Base-by-base conservation (phyloP, 768 basidiomycete genomes). In the Suillus spraguei region DNA sequence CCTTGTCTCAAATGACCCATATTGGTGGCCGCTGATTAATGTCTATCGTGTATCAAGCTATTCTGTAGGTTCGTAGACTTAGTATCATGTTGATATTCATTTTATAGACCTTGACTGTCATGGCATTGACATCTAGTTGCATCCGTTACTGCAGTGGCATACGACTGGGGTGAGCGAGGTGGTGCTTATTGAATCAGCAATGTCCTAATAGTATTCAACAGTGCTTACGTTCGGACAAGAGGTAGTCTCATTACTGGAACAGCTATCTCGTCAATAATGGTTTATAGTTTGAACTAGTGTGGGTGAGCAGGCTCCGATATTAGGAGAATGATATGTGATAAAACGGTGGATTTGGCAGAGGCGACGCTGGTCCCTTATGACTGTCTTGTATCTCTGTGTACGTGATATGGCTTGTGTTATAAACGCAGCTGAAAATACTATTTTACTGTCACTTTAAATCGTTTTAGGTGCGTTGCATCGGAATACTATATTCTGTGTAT, bases 271-370 rank as follows among this genome's bases (percentile, higher is more conserved):
- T 22, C 17, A 10, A 56, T 22, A 56, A 56, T 56, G 22, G 6
- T 56, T n/a, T 17, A 56, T 56, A 56, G 54, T 17, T 56, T 24
- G 54, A 38, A 14, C 22, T 56, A 22, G 22, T 56, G 22, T 56
- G 54, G 54, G 54, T 56, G 22, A 56, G 54, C 36, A 38, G 22
- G 16, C 11, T 14, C n/a, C 53, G 7, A 22, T 55, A 22, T 4
- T 5, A 22, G n/a, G 36, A 36, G 35, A 22, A 35, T 6, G 14
- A 36, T 14, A 22, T 7, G 22, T 24, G n/a, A 36, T 14, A 36
- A 22, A 11, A 22, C 13, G 16, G n/a, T 14, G n/a, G 7, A 22
- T 54, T 36, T 7, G 1, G n/a, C 35, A 56, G 54, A 56, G 22
- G 36, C 54, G 36, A 24, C 54, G 54, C 54, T 56, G 54, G 36